A percentile compares a stretch with the other conserved stretches of the same genome.
Conservation (phyloP, 345 rosid species). For the Turritis glabra region DNA sequence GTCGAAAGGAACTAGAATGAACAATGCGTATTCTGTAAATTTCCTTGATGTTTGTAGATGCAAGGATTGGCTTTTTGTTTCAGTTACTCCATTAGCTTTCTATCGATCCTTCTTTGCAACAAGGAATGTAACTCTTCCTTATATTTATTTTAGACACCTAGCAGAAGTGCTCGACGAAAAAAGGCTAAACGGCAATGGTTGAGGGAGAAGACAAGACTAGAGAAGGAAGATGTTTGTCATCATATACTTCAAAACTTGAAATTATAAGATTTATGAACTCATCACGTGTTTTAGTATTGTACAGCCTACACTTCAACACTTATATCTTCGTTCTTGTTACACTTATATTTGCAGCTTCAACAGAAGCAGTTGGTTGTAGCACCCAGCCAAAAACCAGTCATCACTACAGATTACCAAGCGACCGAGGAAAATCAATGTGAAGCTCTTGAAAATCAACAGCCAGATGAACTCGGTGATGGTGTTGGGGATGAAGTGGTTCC, state of each 20-base stretch:
- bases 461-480: constrained; percentile 35
- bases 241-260: constrained; percentile 5
- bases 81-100: constrained; percentile 10
- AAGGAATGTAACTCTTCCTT: constrained; percentile 27
- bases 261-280: constrained; percentile 26
- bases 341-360: constrained; percentile 44
- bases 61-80: constrained; percentile 9
- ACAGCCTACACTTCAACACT: neutral
- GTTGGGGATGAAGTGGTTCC: constrained; percentile 61
- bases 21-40: neutral
- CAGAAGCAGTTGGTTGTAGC: constrained; percentile 44
- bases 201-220: constrained; percentile 62
- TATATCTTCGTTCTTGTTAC: constrained; percentile 1
- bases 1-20: constrained; percentile 11
- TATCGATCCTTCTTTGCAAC: constrained; percentile 11
- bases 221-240: constrained; percentile 60
- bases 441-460: constrained; percentile 35
- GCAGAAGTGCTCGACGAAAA: constrained; percentile 95
- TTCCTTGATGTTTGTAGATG: neutral
- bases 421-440: constrained; percentile 36
- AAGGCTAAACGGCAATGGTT: constrained; percentile 80
- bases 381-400: constrained; percentile 40
- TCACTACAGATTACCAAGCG: constrained; percentile 38
- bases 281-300: neutral
- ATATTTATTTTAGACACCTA: constrained; percentile 55